Percentiles rank a stretch among this genome's conserved stretches.
phyloP scores from a whole-genome alignment of 805 yeast genomes.

The Candida germanica region DNA sequence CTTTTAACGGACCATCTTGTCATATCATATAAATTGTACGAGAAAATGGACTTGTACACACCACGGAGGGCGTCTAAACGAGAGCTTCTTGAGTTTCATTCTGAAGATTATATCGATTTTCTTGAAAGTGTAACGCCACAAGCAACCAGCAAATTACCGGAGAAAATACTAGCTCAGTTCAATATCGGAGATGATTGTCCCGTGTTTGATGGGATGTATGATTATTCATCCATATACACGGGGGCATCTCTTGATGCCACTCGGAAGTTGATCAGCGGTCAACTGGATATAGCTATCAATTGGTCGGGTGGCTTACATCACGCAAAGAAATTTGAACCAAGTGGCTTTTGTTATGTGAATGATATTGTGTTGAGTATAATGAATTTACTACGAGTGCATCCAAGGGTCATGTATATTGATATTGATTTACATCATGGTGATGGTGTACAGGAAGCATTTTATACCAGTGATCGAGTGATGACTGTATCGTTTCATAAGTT shows the following conservation, averaged over 20 bases:
- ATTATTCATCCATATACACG: slow-evolving; percentile 81
- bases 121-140: slow-evolving; percentile 76
- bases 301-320: slow-evolving; percentile 98
- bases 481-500: slow-evolving; percentile 94
- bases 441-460: slow-evolving; percentile 97
- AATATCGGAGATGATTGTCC: slow-evolving; percentile 95
- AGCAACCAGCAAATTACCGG: slow-evolving; percentile 55
- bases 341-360: slow-evolving; percentile 93
- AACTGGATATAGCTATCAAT: slow-evolving; percentile 91
- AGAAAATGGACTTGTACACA: slow-evolving; percentile 83
- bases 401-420: slow-evolving; percentile 89
- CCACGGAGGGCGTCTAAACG: slow-evolving; percentile 81
- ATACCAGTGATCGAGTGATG: slow-evolving; percentile 93
- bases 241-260: slow-evolving; percentile 96
- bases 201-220: slow-evolving; percentile 91
- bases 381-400: slow-evolving; percentile 81
- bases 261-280: slow-evolving; percentile 76
- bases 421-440: slow-evolving; percentile 97
- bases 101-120: slow-evolving; percentile 82
- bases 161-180: slow-evolving; percentile 59
- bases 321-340: slow-evolving; percentile 91
- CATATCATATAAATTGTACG: slow-evolving; percentile 77
- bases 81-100: slow-evolving; percentile 79
- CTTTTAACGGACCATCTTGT: slow-evolving; percentile 93
- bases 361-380: slow-evolving; percentile 89